Conservation (phyloP, 1,284 basidiomycete genomes). For the Ceratobasidium sp. region DNA sequence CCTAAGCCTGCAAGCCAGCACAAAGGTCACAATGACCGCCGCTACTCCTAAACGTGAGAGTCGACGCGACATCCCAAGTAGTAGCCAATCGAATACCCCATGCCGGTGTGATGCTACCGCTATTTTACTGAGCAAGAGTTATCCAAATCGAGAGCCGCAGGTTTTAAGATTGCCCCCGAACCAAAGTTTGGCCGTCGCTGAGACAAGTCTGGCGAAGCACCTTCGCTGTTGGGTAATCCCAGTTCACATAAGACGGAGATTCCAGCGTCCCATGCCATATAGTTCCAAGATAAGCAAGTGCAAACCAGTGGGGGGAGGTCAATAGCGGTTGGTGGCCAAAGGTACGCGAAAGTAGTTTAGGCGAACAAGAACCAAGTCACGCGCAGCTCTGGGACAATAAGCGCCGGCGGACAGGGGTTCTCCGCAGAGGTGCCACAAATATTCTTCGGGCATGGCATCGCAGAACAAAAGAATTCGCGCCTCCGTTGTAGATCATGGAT, state of each 20-base stretch:
- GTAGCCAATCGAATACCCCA: neutral
- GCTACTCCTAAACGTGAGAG: slow-evolving; percentile 20
- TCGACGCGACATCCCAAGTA: neutral
- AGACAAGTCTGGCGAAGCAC: neutral
- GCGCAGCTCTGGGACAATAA: neutral
- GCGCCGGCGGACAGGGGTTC: neutral
- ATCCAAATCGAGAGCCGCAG: neutral
- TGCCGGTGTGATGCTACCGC: neutral
- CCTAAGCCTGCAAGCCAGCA: neutral
- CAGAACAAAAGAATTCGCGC: neutral
- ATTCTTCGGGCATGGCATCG: neutral
- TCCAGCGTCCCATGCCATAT: neutral
- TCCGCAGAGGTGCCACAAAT: slow-evolving; percentile 7
- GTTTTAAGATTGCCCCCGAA: neutral
- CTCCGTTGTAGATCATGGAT: neutral
- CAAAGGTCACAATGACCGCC: slow-evolving; percentile 4
- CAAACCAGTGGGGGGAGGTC: neutral
- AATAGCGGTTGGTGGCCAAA: neutral
- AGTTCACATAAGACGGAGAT: neutral
- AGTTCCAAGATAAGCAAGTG: slow-evolving; percentile 6
- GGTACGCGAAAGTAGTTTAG: slow-evolving; percentile 14
- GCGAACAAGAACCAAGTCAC: neutral
- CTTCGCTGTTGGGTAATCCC: neutral
- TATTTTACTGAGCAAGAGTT: neutral
- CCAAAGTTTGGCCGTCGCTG: neutral